Evolutionary conservation across 2,329 filamentous ascomycete genomes (phyloP).

Genomic region (Chaetomium olivaceum): DNA sequence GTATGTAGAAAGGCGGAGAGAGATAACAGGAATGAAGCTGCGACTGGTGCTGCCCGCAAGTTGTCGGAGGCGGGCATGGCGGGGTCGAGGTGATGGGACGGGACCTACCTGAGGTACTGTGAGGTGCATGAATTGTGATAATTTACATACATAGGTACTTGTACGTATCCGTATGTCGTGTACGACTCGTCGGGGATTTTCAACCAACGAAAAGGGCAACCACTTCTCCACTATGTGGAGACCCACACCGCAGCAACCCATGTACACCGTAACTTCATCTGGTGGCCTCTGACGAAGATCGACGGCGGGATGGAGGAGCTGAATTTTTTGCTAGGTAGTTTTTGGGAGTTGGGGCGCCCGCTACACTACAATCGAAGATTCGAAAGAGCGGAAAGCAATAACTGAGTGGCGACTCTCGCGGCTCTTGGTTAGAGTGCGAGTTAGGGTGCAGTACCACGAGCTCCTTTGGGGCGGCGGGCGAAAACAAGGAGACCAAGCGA

Average conservation of each 20-base stretch:
- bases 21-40: constrained; percentile 14
- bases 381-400: background rate
- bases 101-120: background rate
- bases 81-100: constrained; percentile 6
- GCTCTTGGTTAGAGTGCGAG: background rate
- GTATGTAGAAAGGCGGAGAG: background rate
- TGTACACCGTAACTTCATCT: constrained; percentile 1
- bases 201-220: constrained; percentile 5
- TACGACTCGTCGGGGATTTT: constrained; percentile 20
- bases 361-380: background rate
- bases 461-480: background rate
- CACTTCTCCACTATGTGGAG: background rate
- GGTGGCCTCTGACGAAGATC: background rate
- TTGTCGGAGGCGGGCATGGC: constrained; percentile 7
- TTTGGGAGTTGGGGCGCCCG: background rate
- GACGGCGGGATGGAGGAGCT: background rate
- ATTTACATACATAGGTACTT: background rate
- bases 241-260: background rate
- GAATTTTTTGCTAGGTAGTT: background rate
- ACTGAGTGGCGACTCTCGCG: background rate
- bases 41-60: constrained; percentile 1
- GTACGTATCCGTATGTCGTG: background rate
- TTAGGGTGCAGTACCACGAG: background rate
- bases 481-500: constrained; percentile 1
- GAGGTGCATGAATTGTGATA: constrained; percentile 11